A percentile compares a stretch with the other conserved stretches of the same genome.
These are phyloP conservation scores for Austroboletus festivus DNA, from an alignment of 768 basidiomycete species.

Conservation along the genomic window DNA sequence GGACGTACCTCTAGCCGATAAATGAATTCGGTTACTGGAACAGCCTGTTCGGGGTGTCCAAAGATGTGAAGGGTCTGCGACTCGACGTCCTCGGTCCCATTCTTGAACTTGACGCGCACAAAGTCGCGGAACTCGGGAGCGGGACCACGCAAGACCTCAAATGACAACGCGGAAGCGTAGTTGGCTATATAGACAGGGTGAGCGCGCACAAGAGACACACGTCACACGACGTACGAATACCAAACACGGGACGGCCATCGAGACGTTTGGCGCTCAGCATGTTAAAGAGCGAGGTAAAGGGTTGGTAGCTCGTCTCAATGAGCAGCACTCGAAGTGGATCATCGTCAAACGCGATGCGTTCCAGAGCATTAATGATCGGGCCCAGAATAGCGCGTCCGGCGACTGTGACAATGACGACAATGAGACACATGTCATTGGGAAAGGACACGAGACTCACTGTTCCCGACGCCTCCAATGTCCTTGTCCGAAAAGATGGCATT, in stretches of 20 bases:
- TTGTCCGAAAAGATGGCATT: conserved; percentile 65
- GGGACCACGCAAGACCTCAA: conserved; percentile 72
- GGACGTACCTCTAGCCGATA: conserved; percentile 74
- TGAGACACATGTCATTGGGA: background rate
- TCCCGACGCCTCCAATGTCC: conserved; percentile 64
- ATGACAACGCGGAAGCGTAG: conserved; percentile 66
- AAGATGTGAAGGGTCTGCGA: conserved; percentile 70
- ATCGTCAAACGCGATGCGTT: conserved; percentile 73
- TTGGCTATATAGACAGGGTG: conserved; percentile 45
- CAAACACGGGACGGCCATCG: conserved; percentile 49
- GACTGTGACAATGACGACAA: no score
- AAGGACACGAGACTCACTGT: conserved; percentile 47
- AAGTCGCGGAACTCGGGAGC: conserved; percentile 78
- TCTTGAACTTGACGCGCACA: conserved; percentile 80
- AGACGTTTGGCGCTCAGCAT: conserved; percentile 56
- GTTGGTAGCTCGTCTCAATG: conserved; percentile 79
- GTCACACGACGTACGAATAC: conserved; percentile 54
- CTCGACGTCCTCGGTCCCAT: conserved; percentile 55
- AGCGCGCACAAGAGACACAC: background rate
- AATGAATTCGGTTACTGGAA: conserved; percentile 80
- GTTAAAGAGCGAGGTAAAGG: conserved; percentile 83
- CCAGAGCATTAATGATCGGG: conserved; percentile 66
- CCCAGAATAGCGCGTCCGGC: conserved; percentile 76
- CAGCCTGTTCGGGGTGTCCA: conserved; percentile 59
- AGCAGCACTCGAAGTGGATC: conserved; percentile 77